Base-by-base conservation (phyloP, 208 protist genomes). In the Giardia duodenalis region DNA sequence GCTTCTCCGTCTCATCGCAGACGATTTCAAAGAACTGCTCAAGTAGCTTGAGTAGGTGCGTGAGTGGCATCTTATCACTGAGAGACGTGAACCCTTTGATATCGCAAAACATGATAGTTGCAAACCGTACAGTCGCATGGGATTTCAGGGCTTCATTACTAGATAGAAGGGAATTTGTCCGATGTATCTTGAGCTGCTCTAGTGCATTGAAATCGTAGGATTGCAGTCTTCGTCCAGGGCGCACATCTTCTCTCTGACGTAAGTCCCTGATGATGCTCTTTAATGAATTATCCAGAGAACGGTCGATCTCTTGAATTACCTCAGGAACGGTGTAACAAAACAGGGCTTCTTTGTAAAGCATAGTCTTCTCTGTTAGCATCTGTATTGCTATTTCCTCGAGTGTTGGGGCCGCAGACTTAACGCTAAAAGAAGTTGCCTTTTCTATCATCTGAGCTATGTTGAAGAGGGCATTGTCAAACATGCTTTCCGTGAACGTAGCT, bases 81-180 rank as follows among this genome's bases (percentile, higher is more conserved):
- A 89, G 86, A 3, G 42, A 19, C 86, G 86, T 89, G 86, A 89
- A 89, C 19, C 86, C 86, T 42, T 89, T 89, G 39, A 89, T n/a
- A 42, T 89, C 86, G 19, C 4, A 4, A 42, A 89, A 89, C 19
- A 89, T 4, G 19, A 89, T 42, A 42, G 86, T 76, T 30, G 57
- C 57, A 30, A 39, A 30, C 19, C 57, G 57, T 10, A 76, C 19
- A 10, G 57, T 76, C 57, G 57, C 57, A 30, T 76, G 57, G 19
- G 57, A 76, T 10, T 30, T 10, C 19, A 76, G 57, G 19, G 57
- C 57, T n/a, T n/a, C n/a, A n/a, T n/a, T n/a, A n/a, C n/a, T n/a
- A n/a, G n/a, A n/a, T n/a, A n/a, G n/a, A n/a, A n/a, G n/a, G n/a
- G n/a, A n/a, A n/a, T n/a, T n/a, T n/a, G n/a, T n/a, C n/a, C n/a